Conservation (phyloP, 1,284 basidiomycete genomes). For the Heterobasidion parviporum region DNA sequence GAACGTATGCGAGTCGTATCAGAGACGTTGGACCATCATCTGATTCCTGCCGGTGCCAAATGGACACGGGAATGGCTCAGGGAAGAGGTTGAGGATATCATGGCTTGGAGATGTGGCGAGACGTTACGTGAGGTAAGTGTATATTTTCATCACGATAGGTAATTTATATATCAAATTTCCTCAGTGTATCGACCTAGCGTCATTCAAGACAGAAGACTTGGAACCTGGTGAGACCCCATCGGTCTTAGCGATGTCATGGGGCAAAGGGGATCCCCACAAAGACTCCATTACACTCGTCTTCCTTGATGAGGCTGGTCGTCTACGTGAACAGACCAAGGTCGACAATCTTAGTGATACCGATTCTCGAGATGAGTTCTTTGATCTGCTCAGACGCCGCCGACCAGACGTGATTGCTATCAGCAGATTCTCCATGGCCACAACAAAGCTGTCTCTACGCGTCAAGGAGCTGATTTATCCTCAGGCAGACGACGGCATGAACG, state of each 20-base stretch:
- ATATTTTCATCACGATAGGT: background rate
- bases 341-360: slow-evolving; percentile 79
- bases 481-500: slow-evolving; percentile 8
- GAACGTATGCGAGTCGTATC: slow-evolving; percentile 76
- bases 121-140: slow-evolving; percentile 63
- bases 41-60: slow-evolving; percentile 76
- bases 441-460: slow-evolving; percentile 59
- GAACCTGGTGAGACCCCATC: slow-evolving; percentile 69
- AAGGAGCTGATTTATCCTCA: slow-evolving; percentile 39
- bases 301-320: slow-evolving; percentile 81
- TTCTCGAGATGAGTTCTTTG: slow-evolving; percentile 66
- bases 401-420: slow-evolving; percentile 90
- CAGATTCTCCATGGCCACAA: slow-evolving; percentile 80
- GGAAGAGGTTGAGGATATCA: slow-evolving; percentile 83
- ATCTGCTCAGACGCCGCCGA: slow-evolving; percentile 73
- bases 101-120: slow-evolving; percentile 61
- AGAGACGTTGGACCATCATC: slow-evolving; percentile 70
- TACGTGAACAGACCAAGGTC: slow-evolving; percentile 83
- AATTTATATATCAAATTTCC: slow-evolving; percentile 12
- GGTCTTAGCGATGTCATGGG: slow-evolving; percentile 91
- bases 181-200: slow-evolving; percentile 68
- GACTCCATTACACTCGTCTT: slow-evolving; percentile 85
- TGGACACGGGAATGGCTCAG: slow-evolving; percentile 89
- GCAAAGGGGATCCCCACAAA: slow-evolving; percentile 87
- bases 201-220: slow-evolving; percentile 59